Evolutionary conservation across 2,329 filamentous ascomycete genomes (phyloP), one percentile per base, ranked within the genome.

Genomic region (Sporothrix variecibatus): DNA sequence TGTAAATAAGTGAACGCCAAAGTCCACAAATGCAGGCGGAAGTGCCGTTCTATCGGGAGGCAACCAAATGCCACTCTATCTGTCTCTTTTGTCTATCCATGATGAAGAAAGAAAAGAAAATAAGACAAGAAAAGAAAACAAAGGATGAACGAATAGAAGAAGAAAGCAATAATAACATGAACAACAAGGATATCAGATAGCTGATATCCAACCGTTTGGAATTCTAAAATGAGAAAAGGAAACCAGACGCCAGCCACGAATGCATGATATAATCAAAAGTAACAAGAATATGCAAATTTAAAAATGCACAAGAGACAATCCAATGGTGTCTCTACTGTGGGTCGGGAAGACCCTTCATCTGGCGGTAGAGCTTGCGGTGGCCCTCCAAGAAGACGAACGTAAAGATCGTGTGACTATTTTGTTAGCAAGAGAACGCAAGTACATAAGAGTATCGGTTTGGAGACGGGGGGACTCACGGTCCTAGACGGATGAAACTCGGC

Each of bases 301-400:
- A 11, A 53, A 26, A 31, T 70, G 11, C 34, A 69, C 12, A 28
- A 12, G 20, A 31, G 4, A 28, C n/a, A 40, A 23, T 12, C 1
- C n/a, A n/a, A 17, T 2, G 26, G 38, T 53, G 15, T 38, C 2
- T 38, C 43, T 75, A 76, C 38, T 72, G n/a, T 20, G 76, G 74
- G 34, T 82, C 77, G 51, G 83, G 83, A 56, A 85, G 76, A 26
- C 83, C 86, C 76, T 85, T 84, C 71, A 89, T 76, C 76, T 85
- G 86, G 81, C 88, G 87, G 83, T 94, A 97, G 34, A 91, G 81
- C 82, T 92, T 93, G 84, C 95, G 94, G 82, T 97, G 94, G 81
- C 94, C 91, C 82, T 97, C 94, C 80, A 97, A 82, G 82, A 96
- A 95, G 79, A 97, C 81, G 82, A 97, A 95, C 49, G 94, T 97